Evolutionary conservation across 2,329 filamentous ascomycete genomes (phyloP), one percentile per base, ranked within the genome.

Genomic region (Cadophora luteo-olivacea): DNA sequence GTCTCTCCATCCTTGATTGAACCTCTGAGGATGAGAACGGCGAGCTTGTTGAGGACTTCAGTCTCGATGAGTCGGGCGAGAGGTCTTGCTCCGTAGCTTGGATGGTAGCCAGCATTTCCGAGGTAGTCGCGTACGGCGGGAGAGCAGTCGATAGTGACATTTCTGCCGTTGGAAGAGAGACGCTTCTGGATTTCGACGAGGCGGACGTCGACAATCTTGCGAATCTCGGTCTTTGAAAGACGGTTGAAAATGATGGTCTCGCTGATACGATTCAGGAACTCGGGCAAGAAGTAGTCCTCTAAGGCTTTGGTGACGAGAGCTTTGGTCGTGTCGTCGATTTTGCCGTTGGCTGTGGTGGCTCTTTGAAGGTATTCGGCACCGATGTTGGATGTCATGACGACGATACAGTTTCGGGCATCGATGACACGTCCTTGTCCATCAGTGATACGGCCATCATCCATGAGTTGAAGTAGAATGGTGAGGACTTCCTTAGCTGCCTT

Each of bases 211-310:
- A 99, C 96, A 78, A 99, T 98, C 83, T 89, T 93, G 77, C 96
- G 91, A 76, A 99, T 99, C 82, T 99, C 96, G 67, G 82, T 85
- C 79, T 90, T 91, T 3, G 92, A 95, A 66, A 99, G 91, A 60
- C 96, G 92, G 85, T 99, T 99, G 88, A 99, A 99, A 82, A 99
- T 97, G 82, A 99, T 94, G 65, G 91, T 93, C 70, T 92, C 96
- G 82, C 89, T 95, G 84, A 99, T 98, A 79, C 96, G 93, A 86
- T 99, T 99, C 73, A 99, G 89, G 86, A 99, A 99, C 78, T 99
- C 96, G 38, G 96, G 96, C 1, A 99, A 85, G 89, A 99, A 99
- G 84, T 97, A 98, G 84, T 93, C 93, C 77, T 95, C 92, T 48
- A 99, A 87, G 4, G 94, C 89, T 64, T 89, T 91, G 91, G 96